These are phyloP conservation scores for Xylaria venustula DNA, from an alignment of 495 filamentous ascomycete species.

Conservation along the genomic window DNA sequence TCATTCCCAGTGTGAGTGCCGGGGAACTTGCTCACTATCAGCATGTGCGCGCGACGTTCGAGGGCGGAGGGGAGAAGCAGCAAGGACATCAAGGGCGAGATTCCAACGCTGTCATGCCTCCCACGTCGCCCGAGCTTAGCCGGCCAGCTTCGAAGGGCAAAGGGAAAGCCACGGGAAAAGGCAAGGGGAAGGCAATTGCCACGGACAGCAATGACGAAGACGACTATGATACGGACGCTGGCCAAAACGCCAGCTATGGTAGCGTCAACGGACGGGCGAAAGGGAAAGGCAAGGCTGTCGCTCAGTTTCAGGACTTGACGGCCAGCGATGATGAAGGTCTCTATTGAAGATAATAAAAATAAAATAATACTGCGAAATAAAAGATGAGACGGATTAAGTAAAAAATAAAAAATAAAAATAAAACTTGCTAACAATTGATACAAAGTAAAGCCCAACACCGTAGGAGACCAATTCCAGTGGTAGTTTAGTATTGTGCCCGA, in stretches of 20 bases:
- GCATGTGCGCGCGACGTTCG: conserved; percentile 76
- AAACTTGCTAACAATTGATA: background rate
- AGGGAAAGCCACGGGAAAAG: conserved; percentile 46
- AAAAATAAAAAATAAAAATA: background rate
- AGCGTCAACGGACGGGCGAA: conserved; percentile 32
- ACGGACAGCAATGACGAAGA: conserved; percentile 39
- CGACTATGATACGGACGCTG: conserved; percentile 4
- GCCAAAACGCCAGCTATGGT: conserved; percentile 17
- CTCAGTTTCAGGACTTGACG: conserved; percentile 31
- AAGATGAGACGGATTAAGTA: background rate
- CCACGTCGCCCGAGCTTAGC: conserved; percentile 7
- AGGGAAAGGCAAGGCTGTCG: conserved; percentile 52
- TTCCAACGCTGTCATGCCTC: conserved; percentile 16
- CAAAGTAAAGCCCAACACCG: too few relatives aligned
- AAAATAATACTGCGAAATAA: background rate
- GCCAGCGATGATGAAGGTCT: conserved; percentile 34
- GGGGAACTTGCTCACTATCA: conserved; percentile 94
- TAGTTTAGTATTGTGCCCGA: too few relatives aligned
- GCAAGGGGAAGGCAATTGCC: conserved; percentile 46
- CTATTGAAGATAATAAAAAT: conserved; percentile 18
- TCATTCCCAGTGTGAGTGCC: conserved; percentile 89
- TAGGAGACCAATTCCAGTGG: too few relatives aligned
- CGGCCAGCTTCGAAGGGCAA: conserved; percentile 18
- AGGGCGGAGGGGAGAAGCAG: conserved; percentile 45
- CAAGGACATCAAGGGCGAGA: conserved; percentile 30